Evolutionary conservation across 2,329 filamentous ascomycete genomes (phyloP).

Genomic region (Paracorniculantispora psalliotae): DNA sequence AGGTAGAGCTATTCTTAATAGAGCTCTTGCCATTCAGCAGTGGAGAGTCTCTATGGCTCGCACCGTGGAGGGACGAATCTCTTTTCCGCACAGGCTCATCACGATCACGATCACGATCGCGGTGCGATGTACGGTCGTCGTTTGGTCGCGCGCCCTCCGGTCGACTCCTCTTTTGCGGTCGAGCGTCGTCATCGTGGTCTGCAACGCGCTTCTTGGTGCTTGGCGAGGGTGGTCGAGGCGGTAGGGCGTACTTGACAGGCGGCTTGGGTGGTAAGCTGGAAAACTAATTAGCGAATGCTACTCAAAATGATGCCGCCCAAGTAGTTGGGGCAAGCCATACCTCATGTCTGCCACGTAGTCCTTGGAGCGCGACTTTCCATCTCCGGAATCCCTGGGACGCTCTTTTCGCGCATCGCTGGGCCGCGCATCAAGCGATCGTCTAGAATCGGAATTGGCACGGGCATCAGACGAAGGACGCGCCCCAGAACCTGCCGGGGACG

Average conservation of each 20-base stretch:
- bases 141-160: conserved; percentile 30
- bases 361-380: conserved; percentile 28
- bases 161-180: conserved; percentile 43
- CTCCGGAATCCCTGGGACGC: conserved; percentile 19
- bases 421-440: conserved; percentile 14
- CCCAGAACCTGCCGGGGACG: conserved; percentile 11
- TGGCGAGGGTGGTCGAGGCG: conserved; percentile 35
- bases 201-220: conserved; percentile 43
- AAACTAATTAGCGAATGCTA: background rate
- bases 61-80: conserved; percentile 23
- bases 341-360: conserved; percentile 27
- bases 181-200: conserved; percentile 39
- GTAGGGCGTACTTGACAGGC: conserved; percentile 25
- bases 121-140: conserved; percentile 28
- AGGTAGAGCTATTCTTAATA: conserved; percentile 26
- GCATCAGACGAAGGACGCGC: conserved; percentile 5
- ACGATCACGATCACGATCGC: conserved; percentile 20
- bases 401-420: conserved; percentile 19
- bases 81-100: conserved; percentile 30
- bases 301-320: background rate
- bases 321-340: conserved; percentile 15
- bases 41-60: conserved; percentile 24
- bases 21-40: conserved; percentile 34
- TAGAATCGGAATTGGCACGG: conserved; percentile 1
- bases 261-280: conserved; percentile 34